Percentiles rank a stretch among this genome's conserved stretches.
Evolutionary conservation across 805 yeast species (phyloP).

Genomic region (Kuraishia hungarica): DNA sequence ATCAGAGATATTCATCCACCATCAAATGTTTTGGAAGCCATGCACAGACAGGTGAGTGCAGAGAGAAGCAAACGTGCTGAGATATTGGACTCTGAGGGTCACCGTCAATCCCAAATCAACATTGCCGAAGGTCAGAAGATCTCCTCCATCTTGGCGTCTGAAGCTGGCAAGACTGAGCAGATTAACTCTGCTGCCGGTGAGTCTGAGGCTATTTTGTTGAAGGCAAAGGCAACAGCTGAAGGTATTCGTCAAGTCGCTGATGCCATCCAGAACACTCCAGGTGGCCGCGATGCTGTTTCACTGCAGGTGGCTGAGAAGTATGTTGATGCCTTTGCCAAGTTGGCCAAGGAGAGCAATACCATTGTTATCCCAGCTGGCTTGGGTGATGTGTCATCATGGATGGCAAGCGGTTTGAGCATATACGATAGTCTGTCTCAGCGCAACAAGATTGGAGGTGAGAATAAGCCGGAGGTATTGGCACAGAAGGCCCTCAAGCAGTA

Average conservation of each 20-base stretch:
- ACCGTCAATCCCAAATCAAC: conserved; percentile 69
- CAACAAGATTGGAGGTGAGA: conserved; percentile 8
- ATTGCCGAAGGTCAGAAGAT: conserved; percentile 78
- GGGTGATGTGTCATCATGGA: conserved; percentile 65
- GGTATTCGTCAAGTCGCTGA: conserved; percentile 57
- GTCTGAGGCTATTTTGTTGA: conserved; percentile 56
- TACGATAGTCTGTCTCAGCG: conserved; percentile 40
- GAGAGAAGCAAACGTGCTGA: conserved; percentile 85
- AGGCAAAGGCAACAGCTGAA: conserved; percentile 66
- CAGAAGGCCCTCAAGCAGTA: conserved; percentile 2
- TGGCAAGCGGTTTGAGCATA: conserved; percentile 72
- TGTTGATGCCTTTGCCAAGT: conserved; percentile 70
- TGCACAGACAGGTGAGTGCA: conserved; percentile 87
- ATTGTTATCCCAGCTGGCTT: conserved; percentile 70
- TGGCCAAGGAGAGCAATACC: conserved; percentile 77
- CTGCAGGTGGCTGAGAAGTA: conserved; percentile 79
- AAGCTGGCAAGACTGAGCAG: conserved; percentile 53
- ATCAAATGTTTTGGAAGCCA: conserved; percentile 73
- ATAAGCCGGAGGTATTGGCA: conserved; percentile 1
- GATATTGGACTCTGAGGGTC: conserved; percentile 81
- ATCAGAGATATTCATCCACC: conserved; percentile 89
- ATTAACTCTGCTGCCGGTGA: conserved; percentile 70
- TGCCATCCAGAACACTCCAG: conserved; percentile 60
- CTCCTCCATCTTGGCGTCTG: conserved; percentile 65
- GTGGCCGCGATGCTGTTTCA: conserved; percentile 69